Conservation (phyloP, 805 yeast genomes). For the Wickerhamomyces ciferrii region DNA sequence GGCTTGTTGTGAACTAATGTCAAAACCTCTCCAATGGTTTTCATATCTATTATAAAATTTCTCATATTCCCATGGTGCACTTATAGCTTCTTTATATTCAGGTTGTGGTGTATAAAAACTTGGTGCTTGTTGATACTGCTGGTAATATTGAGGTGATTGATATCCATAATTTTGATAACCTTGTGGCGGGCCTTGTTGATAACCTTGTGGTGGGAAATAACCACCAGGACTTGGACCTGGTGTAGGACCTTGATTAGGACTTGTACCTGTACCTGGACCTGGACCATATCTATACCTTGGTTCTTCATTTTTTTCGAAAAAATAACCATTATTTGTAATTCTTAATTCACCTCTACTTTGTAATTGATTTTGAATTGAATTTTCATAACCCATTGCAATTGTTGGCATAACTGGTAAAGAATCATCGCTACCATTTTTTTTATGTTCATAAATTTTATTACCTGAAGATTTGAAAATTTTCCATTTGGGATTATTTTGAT, state of each 20-base stretch:
- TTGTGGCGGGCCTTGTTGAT: background rate
- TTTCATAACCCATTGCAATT: conserved; percentile 22
- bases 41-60: background rate
- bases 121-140: background rate
- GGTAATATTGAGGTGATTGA: background rate
- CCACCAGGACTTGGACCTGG: background rate
- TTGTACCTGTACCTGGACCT: background rate
- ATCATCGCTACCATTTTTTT: conserved; percentile 14
- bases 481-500: background rate
- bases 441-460: conserved; percentile 6
- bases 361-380: conserved; percentile 12
- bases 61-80: background rate
- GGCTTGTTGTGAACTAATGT: background rate
- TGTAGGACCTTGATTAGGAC: background rate
- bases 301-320: conserved; percentile 4
- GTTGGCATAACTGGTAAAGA: conserved; percentile 21
- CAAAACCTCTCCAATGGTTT: background rate
- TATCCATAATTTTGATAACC: background rate
- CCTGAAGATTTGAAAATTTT: background rate
- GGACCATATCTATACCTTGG: background rate
- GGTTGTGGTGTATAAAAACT: background rate
- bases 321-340: conserved; percentile 20
- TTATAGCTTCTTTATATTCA: background rate
- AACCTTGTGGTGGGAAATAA: background rate
- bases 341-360: conserved; percentile 16